Conservation (phyloP, 2,329 filamentous ascomycete species). For the Pseudofabraea citricarpa region DNA sequence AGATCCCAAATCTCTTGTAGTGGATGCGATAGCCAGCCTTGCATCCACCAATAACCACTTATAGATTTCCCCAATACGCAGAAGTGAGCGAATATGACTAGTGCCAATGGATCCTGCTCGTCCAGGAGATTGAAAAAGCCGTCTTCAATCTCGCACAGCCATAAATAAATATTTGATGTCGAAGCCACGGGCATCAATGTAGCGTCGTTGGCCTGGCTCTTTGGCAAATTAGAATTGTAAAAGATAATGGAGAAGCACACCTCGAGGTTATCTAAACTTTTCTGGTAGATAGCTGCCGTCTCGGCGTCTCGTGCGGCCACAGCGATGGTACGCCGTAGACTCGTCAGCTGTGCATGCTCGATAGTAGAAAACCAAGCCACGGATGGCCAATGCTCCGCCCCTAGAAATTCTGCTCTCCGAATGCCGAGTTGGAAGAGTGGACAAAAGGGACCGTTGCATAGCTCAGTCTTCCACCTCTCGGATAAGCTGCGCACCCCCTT, state of each 20-base stretch:
- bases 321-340: neutral
- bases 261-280: neutral
- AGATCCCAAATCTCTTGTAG: constrained; percentile 6
- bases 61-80: neutral
- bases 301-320: neutral
- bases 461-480: neutral
- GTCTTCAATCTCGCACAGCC: neutral
- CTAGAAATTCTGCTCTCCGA: neutral
- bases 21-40: neutral
- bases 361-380: too few relatives aligned
- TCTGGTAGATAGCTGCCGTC: neutral
- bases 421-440: neutral
- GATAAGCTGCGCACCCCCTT: neutral
- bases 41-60: neutral
- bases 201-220: neutral
- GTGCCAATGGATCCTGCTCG: neutral
- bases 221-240: too few relatives aligned
- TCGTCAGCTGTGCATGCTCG: neutral
- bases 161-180: too few relatives aligned
- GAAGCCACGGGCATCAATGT: neutral
- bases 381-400: too few relatives aligned
- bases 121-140: neutral
- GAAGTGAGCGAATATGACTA: neutral
- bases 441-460: neutral
- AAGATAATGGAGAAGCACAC: neutral